These are phyloP conservation scores for Fusarium heterosporum DNA, from an alignment of 2,329 filamentous ascomycete genomes.

Conservation along the genomic window DNA sequence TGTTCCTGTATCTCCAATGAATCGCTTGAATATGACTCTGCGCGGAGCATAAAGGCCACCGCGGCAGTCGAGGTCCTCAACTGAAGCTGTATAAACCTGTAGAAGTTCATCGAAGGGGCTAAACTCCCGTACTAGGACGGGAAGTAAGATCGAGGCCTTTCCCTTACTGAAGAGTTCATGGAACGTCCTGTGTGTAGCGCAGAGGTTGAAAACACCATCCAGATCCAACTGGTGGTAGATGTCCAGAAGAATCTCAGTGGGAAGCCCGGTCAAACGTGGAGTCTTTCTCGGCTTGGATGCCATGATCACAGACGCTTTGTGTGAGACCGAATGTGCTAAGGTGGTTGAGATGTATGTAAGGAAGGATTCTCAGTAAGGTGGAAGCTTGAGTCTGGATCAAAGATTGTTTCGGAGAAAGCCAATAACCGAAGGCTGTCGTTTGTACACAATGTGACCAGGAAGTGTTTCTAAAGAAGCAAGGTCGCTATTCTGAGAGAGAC, in stretches of 20 bases:
- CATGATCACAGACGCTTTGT: slow-evolving; percentile 30
- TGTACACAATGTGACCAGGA: slow-evolving; percentile 7
- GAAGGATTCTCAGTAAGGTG: slow-evolving; percentile 5
- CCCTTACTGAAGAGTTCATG: slow-evolving; percentile 56
- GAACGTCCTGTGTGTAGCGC: slow-evolving; percentile 54
- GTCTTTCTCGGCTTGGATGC: slow-evolving; percentile 19
- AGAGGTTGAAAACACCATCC: slow-evolving; percentile 55
- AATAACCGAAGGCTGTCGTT: neutral
- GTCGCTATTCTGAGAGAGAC: slow-evolving; percentile 13
- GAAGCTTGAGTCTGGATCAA: neutral
- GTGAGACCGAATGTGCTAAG: neutral
- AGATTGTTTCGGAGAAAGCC: slow-evolving; percentile 10
- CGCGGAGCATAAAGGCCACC: slow-evolving; percentile 55
- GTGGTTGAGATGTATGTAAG: neutral
- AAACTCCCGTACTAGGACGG: slow-evolving; percentile 57
- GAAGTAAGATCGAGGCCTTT: slow-evolving; percentile 57
- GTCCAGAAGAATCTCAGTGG: slow-evolving; percentile 62
- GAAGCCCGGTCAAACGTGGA: slow-evolving; percentile 50
- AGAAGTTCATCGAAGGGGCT: slow-evolving; percentile 60
- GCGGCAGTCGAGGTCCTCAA: slow-evolving; percentile 50
- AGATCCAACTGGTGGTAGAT: slow-evolving; percentile 61
- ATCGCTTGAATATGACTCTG: slow-evolving; percentile 55
- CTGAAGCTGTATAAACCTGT: slow-evolving; percentile 59
- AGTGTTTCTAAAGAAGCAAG: slow-evolving; percentile 21
- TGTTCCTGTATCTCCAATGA: slow-evolving; percentile 49